These are phyloP conservation scores for Malus orientalis DNA, from an alignment of 306 rosid genomes.

Conservation along the genomic window DNA sequence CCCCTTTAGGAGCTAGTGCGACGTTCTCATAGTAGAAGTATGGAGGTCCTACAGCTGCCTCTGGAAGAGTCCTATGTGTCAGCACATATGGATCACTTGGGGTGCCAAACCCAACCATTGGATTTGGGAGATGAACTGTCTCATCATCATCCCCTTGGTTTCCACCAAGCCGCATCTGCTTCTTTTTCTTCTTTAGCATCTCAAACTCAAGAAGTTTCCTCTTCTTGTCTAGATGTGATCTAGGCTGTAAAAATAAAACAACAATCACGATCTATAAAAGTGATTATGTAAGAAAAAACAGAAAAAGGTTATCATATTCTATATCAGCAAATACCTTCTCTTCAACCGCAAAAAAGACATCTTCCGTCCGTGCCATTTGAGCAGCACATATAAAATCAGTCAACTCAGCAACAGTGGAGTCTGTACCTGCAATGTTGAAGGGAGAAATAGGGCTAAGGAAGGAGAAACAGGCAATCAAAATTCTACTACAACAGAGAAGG, in stretches of 20 bases:
- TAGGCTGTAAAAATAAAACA: constrained; percentile 46
- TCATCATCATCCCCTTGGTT: constrained; percentile 64
- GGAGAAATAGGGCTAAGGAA: constrained; percentile 13
- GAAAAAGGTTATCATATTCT: constrained; percentile 1
- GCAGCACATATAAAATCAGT: constrained; percentile 79
- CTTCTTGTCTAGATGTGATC: constrained; percentile 31
- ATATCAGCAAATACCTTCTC: constrained; percentile 47
- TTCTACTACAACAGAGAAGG: not conserved
- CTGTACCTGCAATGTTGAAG: constrained; percentile 43
- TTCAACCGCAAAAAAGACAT: constrained; percentile 48
- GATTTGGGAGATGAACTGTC: constrained; percentile 61
- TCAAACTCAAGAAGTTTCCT: constrained; percentile 44
- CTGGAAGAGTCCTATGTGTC: constrained; percentile 49
- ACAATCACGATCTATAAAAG: constrained; percentile 1
- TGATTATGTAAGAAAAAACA: not conserved
- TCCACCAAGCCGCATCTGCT: constrained; percentile 28
- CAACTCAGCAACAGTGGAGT: constrained; percentile 56
- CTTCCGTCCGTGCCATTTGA: constrained; percentile 56
- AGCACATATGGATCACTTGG: constrained; percentile 42
- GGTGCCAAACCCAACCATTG: constrained; percentile 86
- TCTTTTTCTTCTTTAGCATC: constrained; percentile 47
- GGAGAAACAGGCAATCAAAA: not conserved
- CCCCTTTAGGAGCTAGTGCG: constrained; percentile 92
- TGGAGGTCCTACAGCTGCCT: constrained; percentile 75
- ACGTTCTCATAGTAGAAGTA: constrained; percentile 95